phyloP scores from a whole-genome alignment of 169 alveolate species.

The Theileria parva region DNA sequence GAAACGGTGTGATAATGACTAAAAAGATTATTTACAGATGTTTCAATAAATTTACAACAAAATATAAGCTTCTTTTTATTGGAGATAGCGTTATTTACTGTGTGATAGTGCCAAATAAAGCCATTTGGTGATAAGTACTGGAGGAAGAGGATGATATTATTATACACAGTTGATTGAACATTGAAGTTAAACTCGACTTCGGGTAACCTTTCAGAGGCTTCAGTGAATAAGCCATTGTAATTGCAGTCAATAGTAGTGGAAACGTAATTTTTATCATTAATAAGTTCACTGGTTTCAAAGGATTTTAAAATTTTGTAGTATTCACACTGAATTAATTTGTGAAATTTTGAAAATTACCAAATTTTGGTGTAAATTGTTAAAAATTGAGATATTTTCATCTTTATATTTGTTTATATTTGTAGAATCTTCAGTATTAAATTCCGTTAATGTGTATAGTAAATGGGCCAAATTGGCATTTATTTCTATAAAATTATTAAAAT shows the following conservation, averaged over 20 bases:
- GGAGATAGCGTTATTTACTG: neutral
- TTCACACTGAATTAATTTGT: neutral
- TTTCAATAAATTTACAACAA: neutral
- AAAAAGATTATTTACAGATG: neutral
- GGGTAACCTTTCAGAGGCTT: constrained; percentile 9
- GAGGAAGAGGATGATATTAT: neutral
- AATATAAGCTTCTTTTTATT: neutral
- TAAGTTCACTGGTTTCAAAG: neutral
- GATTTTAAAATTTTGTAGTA: neutral
- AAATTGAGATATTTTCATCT: neutral
- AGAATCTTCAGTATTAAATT: constrained; percentile 6
- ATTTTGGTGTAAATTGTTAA: neutral
- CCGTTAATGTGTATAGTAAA: neutral
- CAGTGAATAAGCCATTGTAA: neutral
- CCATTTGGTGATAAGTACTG: constrained; percentile 10
- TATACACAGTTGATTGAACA: neutral
- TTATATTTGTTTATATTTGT: neutral
- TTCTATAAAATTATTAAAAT: constrained; percentile 11
- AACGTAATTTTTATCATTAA: neutral
- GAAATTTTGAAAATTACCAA: constrained; percentile 1
- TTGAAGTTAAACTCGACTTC: neutral
- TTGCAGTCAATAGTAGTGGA: neutral
- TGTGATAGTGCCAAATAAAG: constrained; percentile 22
- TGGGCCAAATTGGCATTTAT: neutral
- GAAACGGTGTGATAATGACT: neutral